Conservation (phyloP, 2,329 filamentous ascomycete genomes). For the Alternaria triticina region DNA sequence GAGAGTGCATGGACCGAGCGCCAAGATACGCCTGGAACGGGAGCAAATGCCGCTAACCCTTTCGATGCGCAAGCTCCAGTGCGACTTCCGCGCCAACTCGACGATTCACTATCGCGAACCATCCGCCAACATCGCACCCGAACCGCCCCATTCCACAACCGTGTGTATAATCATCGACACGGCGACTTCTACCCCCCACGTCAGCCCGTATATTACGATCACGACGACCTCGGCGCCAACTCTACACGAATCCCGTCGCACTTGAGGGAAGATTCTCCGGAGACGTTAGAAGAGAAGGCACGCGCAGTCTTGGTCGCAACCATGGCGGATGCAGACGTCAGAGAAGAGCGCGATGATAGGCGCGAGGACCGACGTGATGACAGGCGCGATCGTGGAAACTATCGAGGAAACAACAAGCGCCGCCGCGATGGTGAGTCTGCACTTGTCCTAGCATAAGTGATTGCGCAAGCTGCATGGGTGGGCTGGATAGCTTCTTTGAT, state of each 20-base stretch:
- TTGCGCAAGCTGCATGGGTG: not conserved
- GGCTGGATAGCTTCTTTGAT: not conserved
- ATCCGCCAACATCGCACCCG: slow-evolving; percentile 20
- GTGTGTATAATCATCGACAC: not conserved
- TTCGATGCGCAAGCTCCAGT: slow-evolving; percentile 15
- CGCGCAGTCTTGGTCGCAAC: slow-evolving; percentile 17
- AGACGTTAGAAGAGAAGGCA: slow-evolving; percentile 15
- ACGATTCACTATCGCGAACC: slow-evolving; percentile 20
- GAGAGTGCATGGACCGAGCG: slow-evolving; percentile 6
- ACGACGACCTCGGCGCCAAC: slow-evolving; percentile 6
- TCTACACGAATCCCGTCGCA: slow-evolving; percentile 6
- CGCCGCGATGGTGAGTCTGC: slow-evolving; percentile 40
- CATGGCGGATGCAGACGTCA: slow-evolving; percentile 41
- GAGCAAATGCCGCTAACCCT: slow-evolving; percentile 19
- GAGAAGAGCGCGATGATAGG: slow-evolving; percentile 39
- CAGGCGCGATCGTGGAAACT: slow-evolving; percentile 31
- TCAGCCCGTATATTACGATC: not conserved
- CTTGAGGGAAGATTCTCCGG: slow-evolving; percentile 12
- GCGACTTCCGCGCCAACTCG: slow-evolving; percentile 19
- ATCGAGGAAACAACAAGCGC: slow-evolving; percentile 38
- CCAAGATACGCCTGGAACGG: slow-evolving; percentile 13
- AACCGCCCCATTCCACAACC: slow-evolving; percentile 7
- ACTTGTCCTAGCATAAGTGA: not conserved
- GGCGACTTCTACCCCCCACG: not conserved
- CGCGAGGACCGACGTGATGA: slow-evolving; percentile 32